These are phyloP conservation scores for Aureobasidium sp. DNA, from an alignment of 2,329 filamentous ascomycete genomes.

Conservation along the genomic window DNA sequence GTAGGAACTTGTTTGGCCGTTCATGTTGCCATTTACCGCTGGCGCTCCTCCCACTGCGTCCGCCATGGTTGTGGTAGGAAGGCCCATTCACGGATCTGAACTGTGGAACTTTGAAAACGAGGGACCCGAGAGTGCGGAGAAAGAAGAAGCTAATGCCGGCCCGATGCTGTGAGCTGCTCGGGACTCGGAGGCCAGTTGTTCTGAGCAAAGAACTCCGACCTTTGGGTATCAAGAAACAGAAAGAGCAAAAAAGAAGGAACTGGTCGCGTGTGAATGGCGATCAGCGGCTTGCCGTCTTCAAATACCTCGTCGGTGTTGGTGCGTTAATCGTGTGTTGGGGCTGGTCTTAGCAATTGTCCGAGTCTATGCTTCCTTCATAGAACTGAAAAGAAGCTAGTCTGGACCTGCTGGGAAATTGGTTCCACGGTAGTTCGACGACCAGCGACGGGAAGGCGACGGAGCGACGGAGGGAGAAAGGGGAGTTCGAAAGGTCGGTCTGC, in stretches of 20 bases:
- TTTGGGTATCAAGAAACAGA: conserved; percentile 11
- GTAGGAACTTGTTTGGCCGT: conserved; percentile 56
- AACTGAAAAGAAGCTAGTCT: conserved; percentile 15
- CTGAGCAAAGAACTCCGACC: conserved; percentile 3
- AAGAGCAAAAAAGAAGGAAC: not conserved
- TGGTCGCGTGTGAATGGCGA: conserved; percentile 4
- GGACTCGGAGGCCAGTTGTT: conserved; percentile 12
- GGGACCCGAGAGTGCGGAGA: conserved; percentile 16
- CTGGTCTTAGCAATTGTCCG: conserved; percentile 14
- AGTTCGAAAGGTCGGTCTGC: conserved; percentile 3
- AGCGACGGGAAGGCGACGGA: conserved; percentile 10
- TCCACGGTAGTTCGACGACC: conserved; percentile 10
- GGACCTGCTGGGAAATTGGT: conserved; percentile 8
- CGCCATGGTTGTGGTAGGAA: conserved; percentile 31
- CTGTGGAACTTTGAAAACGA: conserved; percentile 25
- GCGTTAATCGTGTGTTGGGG: conserved; percentile 6
- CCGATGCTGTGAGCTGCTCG: conserved; percentile 10
- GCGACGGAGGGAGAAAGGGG: conserved; percentile 16
- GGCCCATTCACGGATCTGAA: conserved; percentile 19
- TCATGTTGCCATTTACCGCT: conserved; percentile 33
- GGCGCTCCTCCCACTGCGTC: conserved; percentile 35
- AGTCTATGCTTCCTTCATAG: conserved; percentile 16
- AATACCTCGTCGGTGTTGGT: conserved; percentile 9
- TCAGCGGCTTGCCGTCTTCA: not conserved
- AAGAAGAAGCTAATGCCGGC: conserved; percentile 14